Conservation (phyloP, 2,329 filamentous ascomycete genomes). For the Stagonosporopsis chrysanthemi region DNA sequence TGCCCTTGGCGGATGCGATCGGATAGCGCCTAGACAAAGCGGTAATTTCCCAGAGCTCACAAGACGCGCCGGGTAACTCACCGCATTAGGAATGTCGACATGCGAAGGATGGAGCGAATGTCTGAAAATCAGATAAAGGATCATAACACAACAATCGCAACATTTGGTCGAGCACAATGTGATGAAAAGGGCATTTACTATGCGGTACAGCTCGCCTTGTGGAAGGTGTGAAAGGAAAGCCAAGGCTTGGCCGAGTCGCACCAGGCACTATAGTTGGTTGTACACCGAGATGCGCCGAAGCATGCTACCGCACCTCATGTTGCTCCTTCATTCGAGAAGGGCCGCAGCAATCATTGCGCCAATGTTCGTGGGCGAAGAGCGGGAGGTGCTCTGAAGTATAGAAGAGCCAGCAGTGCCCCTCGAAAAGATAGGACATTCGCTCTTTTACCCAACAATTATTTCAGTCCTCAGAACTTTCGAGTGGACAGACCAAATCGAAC, state of each 20-base stretch:
- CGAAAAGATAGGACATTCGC: background rate
- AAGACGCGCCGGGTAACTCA: slow-evolving; percentile 1
- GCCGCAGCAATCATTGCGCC: slow-evolving; percentile 7
- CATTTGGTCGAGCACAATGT: background rate
- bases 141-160: background rate
- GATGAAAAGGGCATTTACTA: background rate
- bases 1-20: background rate
- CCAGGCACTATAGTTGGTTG: background rate
- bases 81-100: slow-evolving; percentile 12
- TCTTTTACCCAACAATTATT: background rate
- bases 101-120: background rate
- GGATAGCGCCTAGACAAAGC: background rate
- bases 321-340: background rate
- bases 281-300: slow-evolving; percentile 1
- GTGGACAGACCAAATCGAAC: background rate
- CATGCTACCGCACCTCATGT: background rate
- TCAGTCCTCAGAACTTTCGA: too few relatives aligned
- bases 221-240: background rate
- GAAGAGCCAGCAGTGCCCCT: background rate
- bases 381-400: background rate
- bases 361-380: background rate
- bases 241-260: slow-evolving; percentile 5
- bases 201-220: background rate
- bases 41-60: background rate
- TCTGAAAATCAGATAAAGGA: background rate